Evolutionary conservation across 1,139 yeast species (phyloP).

Genomic region (Sugiyamaella castrensis): DNA sequence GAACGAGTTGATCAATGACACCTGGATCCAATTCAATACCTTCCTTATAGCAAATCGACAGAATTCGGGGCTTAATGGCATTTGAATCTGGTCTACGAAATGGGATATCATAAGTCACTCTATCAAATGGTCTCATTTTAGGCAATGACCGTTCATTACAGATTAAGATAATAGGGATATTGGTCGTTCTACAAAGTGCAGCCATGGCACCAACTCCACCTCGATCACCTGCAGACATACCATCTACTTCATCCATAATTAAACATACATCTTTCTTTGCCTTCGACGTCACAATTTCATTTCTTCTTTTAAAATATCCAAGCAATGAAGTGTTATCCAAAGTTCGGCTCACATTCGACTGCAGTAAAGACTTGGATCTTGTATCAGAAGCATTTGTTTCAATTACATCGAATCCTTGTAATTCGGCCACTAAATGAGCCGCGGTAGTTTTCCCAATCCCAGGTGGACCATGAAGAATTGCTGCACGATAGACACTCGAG

Average conservation of each 20-base stretch:
- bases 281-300: conserved; percentile 44
- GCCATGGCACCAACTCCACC: conserved; percentile 98
- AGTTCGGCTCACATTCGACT: conserved; percentile 64
- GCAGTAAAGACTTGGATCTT: conserved; percentile 73
- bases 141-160: conserved; percentile 93
- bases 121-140: conserved; percentile 94
- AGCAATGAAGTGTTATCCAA: conserved; percentile 66
- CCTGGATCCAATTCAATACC: conserved; percentile 74
- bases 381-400: conserved; percentile 96
- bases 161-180: conserved; percentile 85
- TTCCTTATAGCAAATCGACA: conserved; percentile 90
- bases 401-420: conserved; percentile 73
- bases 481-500: conserved; percentile 67
- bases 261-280: conserved; percentile 62
- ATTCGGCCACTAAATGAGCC: conserved; percentile 79
- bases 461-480: conserved; percentile 86
- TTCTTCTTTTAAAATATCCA: conserved; percentile 6
- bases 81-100: conserved; percentile 86
- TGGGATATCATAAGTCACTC: conserved; percentile 75
- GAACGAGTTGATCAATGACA: conserved; percentile 79
- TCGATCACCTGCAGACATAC: conserved; percentile 98
- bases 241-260: conserved; percentile 99
- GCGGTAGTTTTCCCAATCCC: conserved; percentile 97
- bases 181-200: conserved; percentile 76
- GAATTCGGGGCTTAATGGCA: conserved; percentile 76